Evolutionary conservation across 2,329 filamentous ascomycete species (phyloP).

Genomic region (Fusarium graminum): DNA sequence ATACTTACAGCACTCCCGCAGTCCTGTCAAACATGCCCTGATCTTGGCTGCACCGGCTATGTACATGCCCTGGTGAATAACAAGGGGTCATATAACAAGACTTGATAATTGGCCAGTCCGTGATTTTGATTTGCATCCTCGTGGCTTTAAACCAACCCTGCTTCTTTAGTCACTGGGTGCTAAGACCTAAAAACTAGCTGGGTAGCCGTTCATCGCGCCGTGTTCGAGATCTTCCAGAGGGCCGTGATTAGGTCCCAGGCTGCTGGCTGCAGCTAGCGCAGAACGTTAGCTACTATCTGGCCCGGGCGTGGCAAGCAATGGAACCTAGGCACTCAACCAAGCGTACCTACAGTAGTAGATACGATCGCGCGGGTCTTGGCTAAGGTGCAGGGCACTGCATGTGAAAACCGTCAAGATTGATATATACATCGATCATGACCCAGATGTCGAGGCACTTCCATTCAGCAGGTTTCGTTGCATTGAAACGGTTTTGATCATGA

Average conservation of each 20-base stretch:
- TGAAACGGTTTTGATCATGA: constrained; percentile 45
- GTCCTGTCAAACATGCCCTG: background rate
- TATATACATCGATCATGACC: too few species aligned
- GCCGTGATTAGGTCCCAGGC: constrained; percentile 41
- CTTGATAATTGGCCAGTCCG: constrained; percentile 29
- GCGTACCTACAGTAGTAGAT: background rate
- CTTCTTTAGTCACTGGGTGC: constrained; percentile 2
- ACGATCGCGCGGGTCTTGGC: background rate
- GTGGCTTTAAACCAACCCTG: constrained; percentile 15
- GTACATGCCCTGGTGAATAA: constrained; percentile 1
- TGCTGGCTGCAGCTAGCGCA: constrained; percentile 27
- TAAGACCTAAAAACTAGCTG: constrained; percentile 7
- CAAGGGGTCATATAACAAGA: constrained; percentile 33
- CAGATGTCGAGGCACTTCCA: too few species aligned
- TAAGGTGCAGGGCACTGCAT: background rate
- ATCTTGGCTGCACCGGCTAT: constrained; percentile 11
- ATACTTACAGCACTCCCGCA: background rate
- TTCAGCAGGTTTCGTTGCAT: constrained; percentile 39
- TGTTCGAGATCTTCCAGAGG: constrained; percentile 36
- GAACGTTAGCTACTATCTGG: constrained; percentile 25
- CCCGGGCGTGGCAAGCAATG: constrained; percentile 30
- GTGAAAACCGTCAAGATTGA: background rate
- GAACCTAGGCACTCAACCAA: background rate
- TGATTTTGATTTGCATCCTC: constrained; percentile 28
- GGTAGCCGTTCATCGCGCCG: constrained; percentile 21